Evolutionary conservation across 176 grass and related monocot species (phyloP), one percentile per base, ranked within the genome.

Genomic region (Lolium rigidum): DNA sequence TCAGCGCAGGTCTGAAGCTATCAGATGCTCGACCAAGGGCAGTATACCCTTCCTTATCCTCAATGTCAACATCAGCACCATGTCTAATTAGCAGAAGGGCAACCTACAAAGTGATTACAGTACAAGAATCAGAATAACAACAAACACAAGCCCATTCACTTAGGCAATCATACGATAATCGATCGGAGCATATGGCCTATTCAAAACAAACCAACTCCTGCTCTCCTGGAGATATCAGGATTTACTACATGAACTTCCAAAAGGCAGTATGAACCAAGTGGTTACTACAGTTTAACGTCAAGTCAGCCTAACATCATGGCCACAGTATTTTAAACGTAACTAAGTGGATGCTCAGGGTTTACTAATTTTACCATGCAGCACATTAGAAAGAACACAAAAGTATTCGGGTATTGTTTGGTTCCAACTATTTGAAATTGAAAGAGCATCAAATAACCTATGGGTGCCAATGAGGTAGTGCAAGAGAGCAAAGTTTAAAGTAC

Each of bases 31-130:
- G 84, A 22, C 94, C 97, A 59, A 99, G 87, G 3, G 87, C 97
- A 52, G 97, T 94, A 37, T 93, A 99, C 39, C 97, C 97, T 85
- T 99, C 97, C 78, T 91, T 93, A 72, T 96, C 94, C 80, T 96
- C 92, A 75, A 90, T 56, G 37, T 96, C 97, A 43, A 94, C 94
- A 89, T 94, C 82, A 57, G 97, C 97, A 64, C 92, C 92, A 83
- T 99, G 94, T 50, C 97, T 92, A 70, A 99, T 76, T 15, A 99
- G 59, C 80, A 99, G 77, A 78, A 96, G 64, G 61, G 97, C 92
- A 81, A 96, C 92, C 97, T 99, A 74, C 9, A 22, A 54, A 51
- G 70, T 1, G 0, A 56, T 80, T 81, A 17, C 61, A 58, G 25
- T 0, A 70, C 28, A 76, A 66, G 3, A 70, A 56, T 80, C 74